A percentile compares a stretch with the other conserved stretches of the same genome.
Evolutionary conservation across 139 green algal species (phyloP).

Genomic region (Chlorella sorokiniana): DNA sequence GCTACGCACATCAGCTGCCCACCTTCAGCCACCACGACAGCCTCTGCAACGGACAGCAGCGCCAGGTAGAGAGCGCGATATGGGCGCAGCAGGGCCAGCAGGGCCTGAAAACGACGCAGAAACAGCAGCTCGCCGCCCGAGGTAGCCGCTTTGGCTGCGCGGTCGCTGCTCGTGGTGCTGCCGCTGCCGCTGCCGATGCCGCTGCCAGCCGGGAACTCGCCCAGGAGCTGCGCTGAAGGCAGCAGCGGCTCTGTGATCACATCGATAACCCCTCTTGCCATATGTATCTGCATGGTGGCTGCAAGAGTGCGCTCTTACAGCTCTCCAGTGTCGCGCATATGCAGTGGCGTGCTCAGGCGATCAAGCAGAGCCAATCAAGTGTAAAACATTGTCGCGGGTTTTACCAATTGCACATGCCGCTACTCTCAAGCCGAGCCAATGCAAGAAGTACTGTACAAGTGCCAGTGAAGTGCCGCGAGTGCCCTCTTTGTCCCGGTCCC

Average conservation of each 20-base stretch:
- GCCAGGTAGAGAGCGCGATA: conserved; percentile 40
- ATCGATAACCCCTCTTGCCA: neutral
- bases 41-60: conserved; percentile 37
- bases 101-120: neutral
- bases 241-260: conserved; percentile 16
- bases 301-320: too few relatives aligned
- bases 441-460: too few relatives aligned
- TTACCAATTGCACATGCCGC: too few relatives aligned
- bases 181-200: neutral
- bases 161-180: neutral
- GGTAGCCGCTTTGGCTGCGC: neutral
- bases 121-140: conserved; percentile 1
- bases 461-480: too few relatives aligned
- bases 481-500: too few relatives aligned
- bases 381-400: too few relatives aligned
- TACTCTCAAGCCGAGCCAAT: too few relatives aligned
- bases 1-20: too few relatives aligned
- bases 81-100: conserved; percentile 41
- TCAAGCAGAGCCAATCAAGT: too few relatives aligned
- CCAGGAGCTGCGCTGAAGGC: neutral
- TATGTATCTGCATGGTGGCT: neutral
- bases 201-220: neutral
- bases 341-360: too few relatives aligned
- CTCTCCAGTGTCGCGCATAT: too few relatives aligned
- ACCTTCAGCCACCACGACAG: conserved; percentile 41